Evolutionary conservation across 169 alveolate genomes (phyloP), one percentile per base, ranked within the genome.

Genomic region (Theileria orientalis): DNA sequence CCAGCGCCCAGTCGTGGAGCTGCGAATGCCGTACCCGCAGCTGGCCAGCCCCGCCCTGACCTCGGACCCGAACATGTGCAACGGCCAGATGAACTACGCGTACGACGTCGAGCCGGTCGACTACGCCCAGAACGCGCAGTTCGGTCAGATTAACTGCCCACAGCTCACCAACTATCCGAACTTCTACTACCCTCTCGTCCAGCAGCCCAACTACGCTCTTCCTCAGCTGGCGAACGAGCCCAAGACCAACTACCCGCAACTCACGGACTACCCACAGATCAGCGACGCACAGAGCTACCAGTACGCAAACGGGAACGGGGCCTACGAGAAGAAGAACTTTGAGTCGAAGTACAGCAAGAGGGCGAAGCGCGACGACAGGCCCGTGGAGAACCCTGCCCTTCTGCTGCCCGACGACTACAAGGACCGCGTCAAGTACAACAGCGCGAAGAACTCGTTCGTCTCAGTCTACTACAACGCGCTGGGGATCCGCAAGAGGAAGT

Each of bases 371-470:
- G n/a, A n/a, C n/a, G n/a, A n/a, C n/a, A n/a, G n/a, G n/a, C n/a
- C n/a, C n/a, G n/a, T n/a, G n/a, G 60, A 49, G 25, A 49, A 49
- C 7, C 60, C 60, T 1, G 60, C 27, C 16, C 47, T 19, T 46
- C 40, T 32, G 40, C 33, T 73, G 21, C 85, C 84, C 47, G 44
- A 69, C 73, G 91, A 80, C 33, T 57, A 13, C 32, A 35, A 46
- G 9, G 63, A 61, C 40, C 29, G 62, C 46, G 86, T 78, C 14
- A 78, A 78, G 47, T 88, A 76, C 69, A 73, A 83, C 72, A 71
- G 77, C 44, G 83, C 84, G 61, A 88, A 88, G 70, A 83, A 78
- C 49, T 70, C 91, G 9, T 88, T 80, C 78, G 86, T 83, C 41
- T 68, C 87, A n/a, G 84, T 84, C 0, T 88, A 79, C 46, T 47